Percentiles rank a stretch among this genome's conserved stretches.
These are phyloP conservation scores for Penicillium sp. DNA, from an alignment of 2,329 filamentous ascomycete genomes.

Conservation along the genomic window DNA sequence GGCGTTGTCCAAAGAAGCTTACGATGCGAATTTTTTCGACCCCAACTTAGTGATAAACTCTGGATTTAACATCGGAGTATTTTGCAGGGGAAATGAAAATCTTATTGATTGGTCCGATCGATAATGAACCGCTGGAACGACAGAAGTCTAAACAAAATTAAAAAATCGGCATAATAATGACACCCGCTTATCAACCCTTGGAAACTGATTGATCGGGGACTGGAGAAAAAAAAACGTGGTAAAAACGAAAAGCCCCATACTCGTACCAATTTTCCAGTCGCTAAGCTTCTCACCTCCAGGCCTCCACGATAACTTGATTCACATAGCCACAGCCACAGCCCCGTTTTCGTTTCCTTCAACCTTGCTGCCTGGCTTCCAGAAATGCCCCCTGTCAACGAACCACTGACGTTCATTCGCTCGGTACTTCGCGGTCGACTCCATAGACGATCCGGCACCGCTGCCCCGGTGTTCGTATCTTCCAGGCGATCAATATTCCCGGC, in stretches of 20 bases:
- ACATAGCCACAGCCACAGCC: constrained; percentile 22
- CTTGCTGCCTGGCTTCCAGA: constrained; percentile 19
- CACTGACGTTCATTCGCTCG: constrained; percentile 13
- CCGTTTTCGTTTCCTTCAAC: constrained; percentile 4
- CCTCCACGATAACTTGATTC: neutral
- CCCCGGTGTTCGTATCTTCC: neutral
- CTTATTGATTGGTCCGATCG: neutral
- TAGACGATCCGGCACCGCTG: constrained; percentile 8
- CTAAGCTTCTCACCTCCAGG: neutral
- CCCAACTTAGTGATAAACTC: neutral
- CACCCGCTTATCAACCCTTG: neutral
- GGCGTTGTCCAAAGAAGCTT: neutral
- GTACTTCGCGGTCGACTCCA: constrained; percentile 9
- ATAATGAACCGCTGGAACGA: neutral
- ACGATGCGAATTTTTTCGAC: neutral
- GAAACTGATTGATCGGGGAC: too few species aligned
- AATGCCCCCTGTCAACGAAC: neutral
- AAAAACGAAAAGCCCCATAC: neutral
- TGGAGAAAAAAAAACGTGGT: neutral
- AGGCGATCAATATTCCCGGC: neutral
- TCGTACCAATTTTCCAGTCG: neutral
- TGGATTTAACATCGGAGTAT: neutral
- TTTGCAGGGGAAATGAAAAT: neutral
- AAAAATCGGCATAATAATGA: neutral
- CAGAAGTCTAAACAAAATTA: neutral